phyloP scores from a whole-genome alignment of 352 stramenopile genomes.

The Pythium dissotocum region DNA sequence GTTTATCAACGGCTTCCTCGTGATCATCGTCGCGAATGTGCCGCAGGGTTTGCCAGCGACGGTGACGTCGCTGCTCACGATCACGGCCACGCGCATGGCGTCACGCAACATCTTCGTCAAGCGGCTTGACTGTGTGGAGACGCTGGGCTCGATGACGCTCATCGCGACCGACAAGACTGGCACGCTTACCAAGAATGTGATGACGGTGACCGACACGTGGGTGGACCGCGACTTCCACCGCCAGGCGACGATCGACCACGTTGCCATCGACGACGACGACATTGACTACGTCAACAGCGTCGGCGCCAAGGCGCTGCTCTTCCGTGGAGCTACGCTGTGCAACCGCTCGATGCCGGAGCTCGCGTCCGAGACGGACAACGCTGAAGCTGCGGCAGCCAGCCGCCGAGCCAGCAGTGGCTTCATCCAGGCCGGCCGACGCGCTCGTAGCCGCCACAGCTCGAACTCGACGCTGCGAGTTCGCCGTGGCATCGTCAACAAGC shows the following conservation, averaged over 20 bases:
- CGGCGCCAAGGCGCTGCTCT: conserved; percentile 35
- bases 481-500: conserved; percentile 30
- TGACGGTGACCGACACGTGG: conserved; percentile 57
- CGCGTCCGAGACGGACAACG: background rate
- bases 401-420: background rate
- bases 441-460: conserved; percentile 14
- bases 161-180: conserved; percentile 94
- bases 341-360: conserved; percentile 37
- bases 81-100: conserved; percentile 79
- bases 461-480: conserved; percentile 20
- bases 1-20: conserved; percentile 51
- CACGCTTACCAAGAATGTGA: conserved; percentile 85
- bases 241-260: conserved; percentile 27
- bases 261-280: conserved; percentile 39
- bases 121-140: conserved; percentile 86
- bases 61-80: conserved; percentile 86
- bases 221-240: conserved; percentile 32
- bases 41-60: conserved; percentile 91
- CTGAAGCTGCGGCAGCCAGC: background rate
- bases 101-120: conserved; percentile 90
- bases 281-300: conserved; percentile 32
- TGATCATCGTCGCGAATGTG: conserved; percentile 65
- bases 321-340: conserved; percentile 39
- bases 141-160: conserved; percentile 85
- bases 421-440: background rate